phyloP scores from a whole-genome alignment of 352 stramenopile genomes.

The Phytophthora agathidicida region DNA sequence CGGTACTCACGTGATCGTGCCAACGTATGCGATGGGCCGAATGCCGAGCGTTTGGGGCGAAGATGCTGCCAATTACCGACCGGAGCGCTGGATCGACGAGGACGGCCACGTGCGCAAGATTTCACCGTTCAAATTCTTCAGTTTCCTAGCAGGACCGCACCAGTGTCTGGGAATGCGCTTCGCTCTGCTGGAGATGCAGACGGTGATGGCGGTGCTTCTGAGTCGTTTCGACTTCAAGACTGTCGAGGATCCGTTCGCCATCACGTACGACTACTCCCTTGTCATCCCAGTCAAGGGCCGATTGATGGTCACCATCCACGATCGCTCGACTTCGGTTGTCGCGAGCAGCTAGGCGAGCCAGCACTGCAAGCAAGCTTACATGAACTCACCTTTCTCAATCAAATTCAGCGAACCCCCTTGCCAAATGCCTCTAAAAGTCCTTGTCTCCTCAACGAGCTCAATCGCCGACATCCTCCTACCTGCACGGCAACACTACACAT shows the following conservation, averaged over 20 bases:
- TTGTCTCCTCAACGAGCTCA: too few species aligned
- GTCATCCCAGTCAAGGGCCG: conserved; percentile 43
- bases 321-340: conserved; percentile 2
- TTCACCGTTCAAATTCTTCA: conserved; percentile 42
- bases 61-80: conserved; percentile 41
- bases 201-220: conserved; percentile 42
- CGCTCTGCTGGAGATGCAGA: conserved; percentile 56
- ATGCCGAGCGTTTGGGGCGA: conserved; percentile 55
- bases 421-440: too few species aligned
- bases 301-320: conserved; percentile 31
- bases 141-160: conserved; percentile 64
- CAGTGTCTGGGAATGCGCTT: conserved; percentile 60
- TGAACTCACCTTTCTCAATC: too few species aligned
- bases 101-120: conserved; percentile 48
- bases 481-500: too few species aligned
- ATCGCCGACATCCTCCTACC: too few species aligned
- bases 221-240: conserved; percentile 47
- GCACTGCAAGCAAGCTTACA: too few species aligned
- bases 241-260: conserved; percentile 38
- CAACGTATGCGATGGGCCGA: conserved; percentile 53
- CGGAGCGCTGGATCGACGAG: conserved; percentile 61
- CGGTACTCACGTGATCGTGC: conserved; percentile 50
- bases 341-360: conserved; percentile 17
- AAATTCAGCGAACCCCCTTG: too few species aligned
- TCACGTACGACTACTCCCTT: conserved; percentile 52